A percentile compares a stretch with the other conserved stretches of the same genome.
These are phyloP conservation scores for Rasamsonia emersonii DNA, from an alignment of 2,329 filamentous ascomycete genomes.

Conservation along the genomic window DNA sequence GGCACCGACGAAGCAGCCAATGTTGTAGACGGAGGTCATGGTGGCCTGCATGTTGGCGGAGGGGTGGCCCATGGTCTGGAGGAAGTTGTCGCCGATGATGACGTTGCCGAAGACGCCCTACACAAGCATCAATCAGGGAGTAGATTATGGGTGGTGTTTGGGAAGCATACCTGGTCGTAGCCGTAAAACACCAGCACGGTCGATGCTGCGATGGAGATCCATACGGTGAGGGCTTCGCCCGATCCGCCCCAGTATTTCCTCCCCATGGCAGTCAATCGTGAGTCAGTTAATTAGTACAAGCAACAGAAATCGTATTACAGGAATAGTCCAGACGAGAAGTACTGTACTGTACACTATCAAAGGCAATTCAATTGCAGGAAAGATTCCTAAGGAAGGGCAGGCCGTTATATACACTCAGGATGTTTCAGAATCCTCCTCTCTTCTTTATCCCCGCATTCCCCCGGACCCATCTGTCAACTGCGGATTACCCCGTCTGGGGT, in stretches of 20 bases:
- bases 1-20: constrained; percentile 7
- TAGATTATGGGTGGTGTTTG: background rate
- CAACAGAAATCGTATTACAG: too few relatives aligned
- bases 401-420: too few relatives aligned
- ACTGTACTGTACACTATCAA: too few relatives aligned
- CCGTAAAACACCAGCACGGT: constrained; percentile 46
- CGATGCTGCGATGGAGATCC: constrained; percentile 44
- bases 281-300: too few relatives aligned
- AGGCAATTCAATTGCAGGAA: too few relatives aligned
- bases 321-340: too few relatives aligned
- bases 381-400: too few relatives aligned
- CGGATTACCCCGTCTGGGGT: too few relatives aligned
- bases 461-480: too few relatives aligned
- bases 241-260: constrained; percentile 44
- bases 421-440: too few relatives aligned
- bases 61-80: constrained; percentile 1
- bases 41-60: constrained; percentile 1
- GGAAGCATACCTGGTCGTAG: constrained; percentile 28
- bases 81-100: constrained; percentile 8
- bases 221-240: constrained; percentile 42
- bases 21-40: constrained; percentile 16
- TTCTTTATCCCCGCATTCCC: too few relatives aligned
- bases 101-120: constrained; percentile 12
- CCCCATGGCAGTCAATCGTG: too few relatives aligned
- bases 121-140: background rate